Percentiles rank a stretch among this genome's conserved stretches.
Conservation (phyloP, 2,329 filamentous ascomycete genomes). For the Bipolaris victoriae region DNA sequence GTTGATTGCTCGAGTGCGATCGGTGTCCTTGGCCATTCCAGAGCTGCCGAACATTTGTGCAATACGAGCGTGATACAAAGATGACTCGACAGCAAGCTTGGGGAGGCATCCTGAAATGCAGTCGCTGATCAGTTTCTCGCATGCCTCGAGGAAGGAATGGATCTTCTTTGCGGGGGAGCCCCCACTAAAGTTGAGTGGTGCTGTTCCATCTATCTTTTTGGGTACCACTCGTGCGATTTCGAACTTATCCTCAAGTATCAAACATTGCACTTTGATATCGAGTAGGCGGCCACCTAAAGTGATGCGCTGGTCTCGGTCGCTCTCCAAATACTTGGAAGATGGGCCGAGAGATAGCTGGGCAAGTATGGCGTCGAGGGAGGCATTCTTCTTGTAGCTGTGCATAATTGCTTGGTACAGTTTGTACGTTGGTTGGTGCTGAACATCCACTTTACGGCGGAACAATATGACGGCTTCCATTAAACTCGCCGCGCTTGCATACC, state of each 20-base stretch:
- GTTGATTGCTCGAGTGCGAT: conserved; percentile 16
- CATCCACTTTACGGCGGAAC: conserved; percentile 28
- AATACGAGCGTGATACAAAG: conserved; percentile 43
- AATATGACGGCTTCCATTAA: conserved; percentile 26
- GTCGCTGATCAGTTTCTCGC: conserved; percentile 38
- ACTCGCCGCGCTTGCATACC: conserved; percentile 18
- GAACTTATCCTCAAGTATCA: conserved; percentile 43
- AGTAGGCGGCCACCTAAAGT: conserved; percentile 34
- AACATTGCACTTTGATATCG: conserved; percentile 37
- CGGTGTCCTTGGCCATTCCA: conserved; percentile 8
- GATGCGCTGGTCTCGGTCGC: conserved; percentile 40
- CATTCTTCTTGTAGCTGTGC: conserved; percentile 18
- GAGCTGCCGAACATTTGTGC: conserved; percentile 32
- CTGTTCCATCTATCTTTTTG: background rate
- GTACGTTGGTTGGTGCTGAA: conserved; percentile 47
- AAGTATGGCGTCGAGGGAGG: conserved; percentile 26
- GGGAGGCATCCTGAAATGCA: conserved; percentile 43
- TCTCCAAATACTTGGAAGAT: conserved; percentile 18
- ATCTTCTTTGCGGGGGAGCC: conserved; percentile 13
- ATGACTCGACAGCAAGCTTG: conserved; percentile 48
- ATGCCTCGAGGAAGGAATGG: conserved; percentile 32
- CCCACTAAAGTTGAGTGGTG: conserved; percentile 19
- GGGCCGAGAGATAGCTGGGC: conserved; percentile 25
- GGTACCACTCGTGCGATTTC: conserved; percentile 17
- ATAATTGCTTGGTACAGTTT: conserved; percentile 50